Evolutionary conservation across 2,329 filamentous ascomycete species (phyloP).

Genomic region (Alternaria infectoria): DNA sequence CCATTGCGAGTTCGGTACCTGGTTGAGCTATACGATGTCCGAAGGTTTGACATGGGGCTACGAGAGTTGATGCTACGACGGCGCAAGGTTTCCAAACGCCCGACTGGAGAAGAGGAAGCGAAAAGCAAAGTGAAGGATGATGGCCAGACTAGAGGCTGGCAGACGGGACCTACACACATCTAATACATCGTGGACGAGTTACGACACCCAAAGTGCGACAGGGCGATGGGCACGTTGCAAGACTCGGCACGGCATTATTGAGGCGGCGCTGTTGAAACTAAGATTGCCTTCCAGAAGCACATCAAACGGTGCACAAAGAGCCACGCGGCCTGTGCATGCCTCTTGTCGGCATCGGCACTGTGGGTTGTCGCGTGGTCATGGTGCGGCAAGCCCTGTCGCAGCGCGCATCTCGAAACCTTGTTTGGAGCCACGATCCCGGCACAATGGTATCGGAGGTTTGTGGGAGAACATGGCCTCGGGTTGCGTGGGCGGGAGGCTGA

Average conservation of each 20-base stretch:
- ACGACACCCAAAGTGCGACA: slow-evolving; percentile 10
- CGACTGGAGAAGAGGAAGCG: slow-evolving; percentile 1
- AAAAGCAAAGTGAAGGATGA: not conserved
- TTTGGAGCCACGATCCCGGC: slow-evolving; percentile 3
- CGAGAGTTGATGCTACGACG: not conserved
- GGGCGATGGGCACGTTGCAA: slow-evolving; percentile 7
- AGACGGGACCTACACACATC: slow-evolving; percentile 7
- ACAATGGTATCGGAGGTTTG: not conserved
- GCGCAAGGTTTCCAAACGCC: not conserved
- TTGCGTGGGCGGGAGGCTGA: not conserved
- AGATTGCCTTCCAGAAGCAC: slow-evolving; percentile 10
- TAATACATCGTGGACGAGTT: slow-evolving; percentile 11
- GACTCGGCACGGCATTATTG: slow-evolving; percentile 6
- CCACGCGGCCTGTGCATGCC: not conserved
- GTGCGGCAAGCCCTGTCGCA: slow-evolving; percentile 17
- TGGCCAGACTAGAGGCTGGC: not conserved
- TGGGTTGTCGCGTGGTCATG: slow-evolving; percentile 1
- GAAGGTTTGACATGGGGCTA: slow-evolving; percentile 17
- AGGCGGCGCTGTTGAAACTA: slow-evolving; percentile 14
- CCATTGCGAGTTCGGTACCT: slow-evolving; percentile 17
- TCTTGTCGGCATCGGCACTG: not conserved
- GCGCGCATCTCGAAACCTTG: slow-evolving; percentile 12
- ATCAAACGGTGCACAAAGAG: slow-evolving; percentile 4
- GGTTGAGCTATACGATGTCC: slow-evolving; percentile 9
- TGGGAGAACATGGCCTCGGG: not conserved